Percentiles rank a stretch among this genome's conserved stretches.
Evolutionary conservation across 768 basidiomycete species (phyloP).

Genomic region (Lactifluus volemus): DNA sequence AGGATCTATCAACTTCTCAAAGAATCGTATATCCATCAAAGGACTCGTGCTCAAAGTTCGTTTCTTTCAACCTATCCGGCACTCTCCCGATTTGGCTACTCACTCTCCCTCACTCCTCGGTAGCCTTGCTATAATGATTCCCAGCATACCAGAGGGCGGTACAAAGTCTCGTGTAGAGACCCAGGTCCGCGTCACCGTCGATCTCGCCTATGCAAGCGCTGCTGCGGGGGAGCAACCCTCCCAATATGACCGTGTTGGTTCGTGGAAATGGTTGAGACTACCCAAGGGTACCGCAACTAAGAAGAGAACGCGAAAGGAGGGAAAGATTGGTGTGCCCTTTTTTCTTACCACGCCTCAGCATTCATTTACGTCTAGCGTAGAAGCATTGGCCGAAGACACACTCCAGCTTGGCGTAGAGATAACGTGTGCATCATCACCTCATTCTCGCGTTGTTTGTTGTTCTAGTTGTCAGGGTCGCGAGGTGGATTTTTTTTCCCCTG

Average conservation of each 20-base stretch:
- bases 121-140: constrained; percentile 75
- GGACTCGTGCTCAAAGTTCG: constrained; percentile 71
- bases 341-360: neutral
- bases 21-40: constrained; percentile 63
- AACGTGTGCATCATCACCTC: constrained; percentile 73
- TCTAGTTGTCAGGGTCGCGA: constrained; percentile 85
- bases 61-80: constrained; percentile 9
- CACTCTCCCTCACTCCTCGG: neutral
- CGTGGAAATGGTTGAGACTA: constrained; percentile 81
- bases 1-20: constrained; percentile 42
- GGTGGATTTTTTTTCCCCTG: constrained; percentile 33
- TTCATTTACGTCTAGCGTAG: constrained; percentile 27
- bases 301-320: constrained; percentile 74
- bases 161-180: constrained; percentile 94
- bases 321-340: constrained; percentile 55
- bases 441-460: constrained; percentile 70
- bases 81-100: neutral
- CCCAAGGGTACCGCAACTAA: constrained; percentile 80
- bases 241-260: constrained; percentile 76
- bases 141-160: constrained; percentile 73
- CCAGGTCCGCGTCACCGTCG: constrained; percentile 78
- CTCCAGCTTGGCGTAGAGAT: constrained; percentile 67
- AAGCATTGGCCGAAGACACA: constrained; percentile 59
- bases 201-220: constrained; percentile 58
- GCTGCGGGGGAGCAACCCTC: constrained; percentile 45